Conservation (phyloP, 768 basidiomycete genomes). For the Chalciporus pseudorubinellus region DNA sequence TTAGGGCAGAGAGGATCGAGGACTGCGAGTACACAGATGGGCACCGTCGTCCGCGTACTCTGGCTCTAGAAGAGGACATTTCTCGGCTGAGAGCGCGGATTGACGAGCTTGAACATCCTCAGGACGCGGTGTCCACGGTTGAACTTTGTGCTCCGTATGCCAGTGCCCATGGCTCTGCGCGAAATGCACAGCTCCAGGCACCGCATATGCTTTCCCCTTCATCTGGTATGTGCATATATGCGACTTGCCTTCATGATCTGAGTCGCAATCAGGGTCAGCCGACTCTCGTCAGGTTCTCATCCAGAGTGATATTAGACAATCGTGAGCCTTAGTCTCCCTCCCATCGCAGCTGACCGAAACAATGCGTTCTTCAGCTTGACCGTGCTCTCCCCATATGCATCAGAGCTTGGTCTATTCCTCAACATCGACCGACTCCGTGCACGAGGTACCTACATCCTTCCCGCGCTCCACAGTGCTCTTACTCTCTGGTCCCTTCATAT, state of each 20-base stretch:
- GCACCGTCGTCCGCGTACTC: constrained; percentile 55
- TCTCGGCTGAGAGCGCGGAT: constrained; percentile 55
- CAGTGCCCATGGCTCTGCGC: neutral
- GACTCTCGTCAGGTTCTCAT: neutral
- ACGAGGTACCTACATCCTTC: constrained; percentile 41
- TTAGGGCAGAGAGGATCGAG: constrained; percentile 54
- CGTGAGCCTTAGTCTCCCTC: neutral
- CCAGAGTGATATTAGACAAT: neutral
- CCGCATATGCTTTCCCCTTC: neutral
- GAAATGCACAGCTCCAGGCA: neutral
- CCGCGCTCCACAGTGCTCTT: constrained; percentile 47
- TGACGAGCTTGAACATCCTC: constrained; percentile 55
- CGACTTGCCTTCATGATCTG: too few species aligned
- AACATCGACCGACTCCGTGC: constrained; percentile 45
- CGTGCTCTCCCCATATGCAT: constrained; percentile 52
- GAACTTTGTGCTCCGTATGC: constrained; percentile 51
- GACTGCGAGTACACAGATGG: constrained; percentile 74
- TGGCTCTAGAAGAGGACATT: constrained; percentile 59
- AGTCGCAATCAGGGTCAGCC: neutral
- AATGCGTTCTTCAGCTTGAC: constrained; percentile 17
- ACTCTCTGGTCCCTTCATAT: constrained; percentile 56
- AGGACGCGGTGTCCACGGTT: constrained; percentile 44
- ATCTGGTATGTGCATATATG: too few species aligned
- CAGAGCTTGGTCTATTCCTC: constrained; percentile 69
- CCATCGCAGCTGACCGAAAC: neutral